A percentile compares a stretch with the other conserved stretches of the same genome.
These are phyloP conservation scores for Pichia sp. DNA, from an alignment of 1,139 yeast species.

Conservation along the genomic window DNA sequence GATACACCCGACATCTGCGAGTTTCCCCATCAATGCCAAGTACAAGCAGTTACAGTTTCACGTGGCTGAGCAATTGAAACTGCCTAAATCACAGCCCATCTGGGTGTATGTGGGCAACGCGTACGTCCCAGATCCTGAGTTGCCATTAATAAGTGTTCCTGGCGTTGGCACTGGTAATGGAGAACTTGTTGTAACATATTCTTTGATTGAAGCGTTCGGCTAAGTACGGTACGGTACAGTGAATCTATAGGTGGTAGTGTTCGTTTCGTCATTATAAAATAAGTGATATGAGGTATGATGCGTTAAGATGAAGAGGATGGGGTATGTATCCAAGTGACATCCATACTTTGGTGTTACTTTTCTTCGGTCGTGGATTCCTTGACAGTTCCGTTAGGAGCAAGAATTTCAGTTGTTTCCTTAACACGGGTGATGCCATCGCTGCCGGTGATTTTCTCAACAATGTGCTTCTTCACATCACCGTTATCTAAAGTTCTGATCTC, in stretches of 20 bases:
- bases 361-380: background rate
- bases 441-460: slow-evolving; percentile 47
- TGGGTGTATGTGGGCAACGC: slow-evolving; percentile 51
- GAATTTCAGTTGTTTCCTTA: slow-evolving; percentile 32
- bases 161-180: slow-evolving; percentile 1
- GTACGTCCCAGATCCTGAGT: slow-evolving; percentile 43
- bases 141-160: slow-evolving; percentile 4
- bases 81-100: no score
- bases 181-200: slow-evolving; percentile 11
- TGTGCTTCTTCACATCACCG: slow-evolving; percentile 48
- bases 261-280: no score
- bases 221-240: no score
- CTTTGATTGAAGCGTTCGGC: slow-evolving; percentile 15
- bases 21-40: no score
- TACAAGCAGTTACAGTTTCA: no score
- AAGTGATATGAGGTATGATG: no score
- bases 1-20: slow-evolving; percentile 42
- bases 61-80: no score
- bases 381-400: slow-evolving; percentile 15
- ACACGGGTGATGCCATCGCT: slow-evolving; percentile 57
- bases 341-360: no score
- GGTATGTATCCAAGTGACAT: no score
- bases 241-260: no score
- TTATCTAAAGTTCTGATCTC: slow-evolving; percentile 25
- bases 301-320: no score